Evolutionary conservation across 768 basidiomycete species (phyloP), one percentile per base, ranked within the genome.

Genomic region (Suillus cothurnatus): DNA sequence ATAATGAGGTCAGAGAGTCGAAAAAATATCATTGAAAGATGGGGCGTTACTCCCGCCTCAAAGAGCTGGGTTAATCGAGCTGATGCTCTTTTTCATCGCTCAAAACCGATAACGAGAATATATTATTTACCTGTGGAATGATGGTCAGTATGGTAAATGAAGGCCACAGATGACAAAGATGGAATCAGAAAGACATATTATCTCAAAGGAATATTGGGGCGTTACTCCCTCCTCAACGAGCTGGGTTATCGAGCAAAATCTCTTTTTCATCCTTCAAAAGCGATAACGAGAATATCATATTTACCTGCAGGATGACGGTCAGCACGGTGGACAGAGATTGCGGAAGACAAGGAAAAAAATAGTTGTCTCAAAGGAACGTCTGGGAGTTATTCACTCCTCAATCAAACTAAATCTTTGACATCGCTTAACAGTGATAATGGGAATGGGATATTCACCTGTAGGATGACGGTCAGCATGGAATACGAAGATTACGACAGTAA

Each of bases 21-120:
- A 55, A 56, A 55, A 14, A 47, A 52, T 69, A 52, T 68, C 61
- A 68, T 56, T n/a, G 56, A 23, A 72, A 84, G 81, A 78, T 81
- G 86, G 86, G 86, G 89, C 87, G 87, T 90, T 88, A 89, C 86
- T 88, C 88, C 88, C 87, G 83, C 85, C 87, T 92, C 90, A 81
- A 88, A 82, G 89, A 92, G 91, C 91, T 93, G 91, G 88, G 90
- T 92, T 92, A 79, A 85, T 87, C 85, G 88, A 88, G 88, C 84
- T 74, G 76, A 68, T 71, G 84, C 88, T 86, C 86, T 88, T 88
- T 90, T 82, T 91, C 88, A 88, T 81, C 79, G 73, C 21, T 49
- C 64, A 31, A 67, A 55, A 60, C 9, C 41, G 4, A 32, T 55
- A 55, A 21, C 14, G 52, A 64, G 60, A 4, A 56, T 19, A 21